Conservation (phyloP, 306 rosid genomes). For the Trifolium dubium region DNA sequence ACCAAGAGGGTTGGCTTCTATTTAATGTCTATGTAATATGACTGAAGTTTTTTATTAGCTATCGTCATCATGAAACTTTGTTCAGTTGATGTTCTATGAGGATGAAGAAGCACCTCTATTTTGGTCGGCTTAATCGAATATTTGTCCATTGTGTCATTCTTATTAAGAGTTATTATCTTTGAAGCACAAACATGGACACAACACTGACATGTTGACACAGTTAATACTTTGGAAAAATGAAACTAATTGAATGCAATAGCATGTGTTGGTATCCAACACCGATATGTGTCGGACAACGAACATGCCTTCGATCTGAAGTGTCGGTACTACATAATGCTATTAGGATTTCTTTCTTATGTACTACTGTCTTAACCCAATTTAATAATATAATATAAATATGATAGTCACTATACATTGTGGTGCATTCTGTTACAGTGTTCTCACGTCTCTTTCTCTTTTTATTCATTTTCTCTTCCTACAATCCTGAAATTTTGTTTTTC, state of each 20-base stretch:
- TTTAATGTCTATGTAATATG: conserved; percentile 1
- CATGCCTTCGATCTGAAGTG: too few relatives aligned
- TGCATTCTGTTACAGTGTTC: background rate
- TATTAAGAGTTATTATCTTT: background rate
- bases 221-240: too few relatives aligned
- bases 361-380: background rate
- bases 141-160: background rate
- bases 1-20: conserved; percentile 24
- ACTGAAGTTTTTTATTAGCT: conserved; percentile 18
- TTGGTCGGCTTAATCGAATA: conserved; percentile 9
- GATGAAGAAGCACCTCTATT: background rate
- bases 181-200: too few relatives aligned
- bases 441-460: background rate
- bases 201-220: too few relatives aligned
- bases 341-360: background rate
- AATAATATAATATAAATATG: background rate
- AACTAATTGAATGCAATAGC: too few relatives aligned
- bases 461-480: background rate
- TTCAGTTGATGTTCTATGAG: conserved; percentile 13
- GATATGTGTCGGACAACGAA: too few relatives aligned
- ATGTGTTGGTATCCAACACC: too few relatives aligned
- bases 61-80: conserved; percentile 12
- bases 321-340: background rate
- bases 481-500: conserved; percentile 23
- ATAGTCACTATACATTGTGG: background rate